phyloP scores from a whole-genome alignment of 2,329 filamentous ascomycete species.

The Colletotrichum nymphaeae region DNA sequence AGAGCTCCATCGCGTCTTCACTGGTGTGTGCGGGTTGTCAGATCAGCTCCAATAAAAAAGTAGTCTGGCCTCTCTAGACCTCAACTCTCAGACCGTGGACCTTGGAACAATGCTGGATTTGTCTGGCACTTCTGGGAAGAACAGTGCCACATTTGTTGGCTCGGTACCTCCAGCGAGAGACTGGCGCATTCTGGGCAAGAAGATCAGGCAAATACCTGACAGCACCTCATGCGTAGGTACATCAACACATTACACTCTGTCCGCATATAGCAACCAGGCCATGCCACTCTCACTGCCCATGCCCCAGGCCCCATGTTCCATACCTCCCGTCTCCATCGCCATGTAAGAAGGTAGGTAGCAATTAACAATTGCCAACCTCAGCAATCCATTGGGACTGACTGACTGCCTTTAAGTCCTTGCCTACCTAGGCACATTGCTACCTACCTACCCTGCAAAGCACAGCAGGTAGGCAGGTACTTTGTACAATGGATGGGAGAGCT shows the following conservation, averaged over 20 bases:
- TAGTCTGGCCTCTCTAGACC: not conserved
- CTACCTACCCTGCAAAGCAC: not conserved
- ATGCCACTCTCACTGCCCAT: not conserved
- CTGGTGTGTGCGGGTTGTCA: slow-evolving; percentile 34
- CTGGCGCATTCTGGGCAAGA: slow-evolving; percentile 18
- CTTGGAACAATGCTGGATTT: not conserved
- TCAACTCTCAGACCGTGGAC: not conserved
- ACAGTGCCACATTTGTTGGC: not conserved
- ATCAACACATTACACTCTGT: not conserved
- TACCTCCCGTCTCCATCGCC: not conserved
- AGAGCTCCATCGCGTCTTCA: not conserved
- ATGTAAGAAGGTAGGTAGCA: not conserved
- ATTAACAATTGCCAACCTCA: not conserved
- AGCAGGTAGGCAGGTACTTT: not conserved
- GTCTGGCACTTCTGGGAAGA: not conserved
- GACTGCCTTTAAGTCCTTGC: not conserved
- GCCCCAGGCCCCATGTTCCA: not conserved
- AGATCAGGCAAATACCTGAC: not conserved
- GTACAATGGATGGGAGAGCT: not conserved
- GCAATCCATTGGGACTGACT: not conserved
- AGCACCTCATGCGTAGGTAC: not conserved
- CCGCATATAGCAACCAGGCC: not conserved
- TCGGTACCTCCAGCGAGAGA: not conserved
- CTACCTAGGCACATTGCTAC: no score
- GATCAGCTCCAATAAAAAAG: slow-evolving; percentile 19